Evolutionary conservation across 2,329 filamentous ascomycete species (phyloP).

Genomic region (Westerdykella aurantiaca): DNA sequence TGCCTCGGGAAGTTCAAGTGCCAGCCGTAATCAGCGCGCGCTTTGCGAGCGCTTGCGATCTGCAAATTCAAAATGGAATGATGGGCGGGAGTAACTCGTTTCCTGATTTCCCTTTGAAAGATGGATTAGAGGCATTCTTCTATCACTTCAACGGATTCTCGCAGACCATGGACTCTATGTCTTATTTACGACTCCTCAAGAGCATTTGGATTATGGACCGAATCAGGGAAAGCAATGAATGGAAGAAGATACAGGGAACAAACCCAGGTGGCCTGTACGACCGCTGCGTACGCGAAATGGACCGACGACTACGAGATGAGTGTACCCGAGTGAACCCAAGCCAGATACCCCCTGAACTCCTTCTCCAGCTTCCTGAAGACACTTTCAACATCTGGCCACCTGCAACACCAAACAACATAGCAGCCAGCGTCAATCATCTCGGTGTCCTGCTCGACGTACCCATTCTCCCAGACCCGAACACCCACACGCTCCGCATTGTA

Average conservation of each 20-base stretch:
- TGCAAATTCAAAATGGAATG: background rate
- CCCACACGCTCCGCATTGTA: constrained; percentile 5
- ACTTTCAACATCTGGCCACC: constrained; percentile 7
- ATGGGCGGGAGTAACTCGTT: background rate
- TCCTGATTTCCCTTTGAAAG: background rate
- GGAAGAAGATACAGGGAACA: constrained; percentile 3
- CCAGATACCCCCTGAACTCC: constrained; percentile 1
- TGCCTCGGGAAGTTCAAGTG: constrained; percentile 3
- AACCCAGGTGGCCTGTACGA: constrained; percentile 8
- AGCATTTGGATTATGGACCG: constrained; percentile 10
- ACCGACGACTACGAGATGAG: constrained; percentile 5
- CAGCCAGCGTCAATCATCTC: background rate
- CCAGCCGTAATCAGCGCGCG: constrained; percentile 1
- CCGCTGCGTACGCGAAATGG: constrained; percentile 5
- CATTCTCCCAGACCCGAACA: constrained; percentile 4
- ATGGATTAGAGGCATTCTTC: constrained; percentile 8
- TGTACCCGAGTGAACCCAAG: constrained; percentile 2
- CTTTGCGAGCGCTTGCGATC: background rate
- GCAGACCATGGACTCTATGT: constrained; percentile 1
- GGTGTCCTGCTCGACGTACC: constrained; percentile 4
- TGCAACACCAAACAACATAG: background rate
- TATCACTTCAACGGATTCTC: constrained; percentile 5
- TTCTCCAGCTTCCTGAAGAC: constrained; percentile 7
- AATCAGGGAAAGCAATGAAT: constrained; percentile 5
- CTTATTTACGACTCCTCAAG: constrained; percentile 10